Evolutionary conservation across 148 eudicot genomes (phyloP), one percentile per base, ranked within the genome.

Genomic region (Rhododendron molle): DNA sequence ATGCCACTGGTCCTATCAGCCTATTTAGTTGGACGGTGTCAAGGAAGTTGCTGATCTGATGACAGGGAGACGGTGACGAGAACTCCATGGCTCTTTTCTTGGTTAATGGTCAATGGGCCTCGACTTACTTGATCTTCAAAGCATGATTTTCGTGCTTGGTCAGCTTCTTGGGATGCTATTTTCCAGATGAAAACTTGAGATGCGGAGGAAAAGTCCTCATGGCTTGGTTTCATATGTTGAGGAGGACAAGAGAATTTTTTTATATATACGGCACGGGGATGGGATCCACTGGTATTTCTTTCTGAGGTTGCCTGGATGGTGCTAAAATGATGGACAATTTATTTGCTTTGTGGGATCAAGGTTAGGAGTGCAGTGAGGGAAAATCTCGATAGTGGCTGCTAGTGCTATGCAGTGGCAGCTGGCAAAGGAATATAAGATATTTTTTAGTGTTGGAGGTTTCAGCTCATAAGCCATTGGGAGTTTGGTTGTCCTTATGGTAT

Each of bases 101-200:
- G 65, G 65, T 58, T 20, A 58, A 58, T 6, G 65, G 26, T 58
- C n/a, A 6, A 20, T 58, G n/a, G n/a, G 7, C 65, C 8, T 4
- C 26, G n/a, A 21, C 26, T 50, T 50, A 2, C 15, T 58, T 58
- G 65, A 58, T n/a, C 26, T 58, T 21, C 26, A 20, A 58, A 58
- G 26, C 26, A 58, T 58, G 14, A 14, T 58, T 54, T 58, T 58
- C 21, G 10, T 58, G 65, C 65, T 58, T 58, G 65, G 65, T 58
- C 50, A 56, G 23, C 65, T 58, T 65, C 78, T 74, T 74, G 76
- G 38, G 78, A 38, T 76, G 78, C 78, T 76, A 74, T 36, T 74
- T 74, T 74, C 21, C 40, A 32, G 21, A 36, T 76, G 78, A 16
- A 34, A 16, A 38, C 44, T 76, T 76, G 78, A 76, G 26, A 76